Evolutionary conservation across 768 basidiomycete genomes (phyloP), one percentile per base, ranked within the genome.

Genomic region (Kwoniella bestiolae): DNA sequence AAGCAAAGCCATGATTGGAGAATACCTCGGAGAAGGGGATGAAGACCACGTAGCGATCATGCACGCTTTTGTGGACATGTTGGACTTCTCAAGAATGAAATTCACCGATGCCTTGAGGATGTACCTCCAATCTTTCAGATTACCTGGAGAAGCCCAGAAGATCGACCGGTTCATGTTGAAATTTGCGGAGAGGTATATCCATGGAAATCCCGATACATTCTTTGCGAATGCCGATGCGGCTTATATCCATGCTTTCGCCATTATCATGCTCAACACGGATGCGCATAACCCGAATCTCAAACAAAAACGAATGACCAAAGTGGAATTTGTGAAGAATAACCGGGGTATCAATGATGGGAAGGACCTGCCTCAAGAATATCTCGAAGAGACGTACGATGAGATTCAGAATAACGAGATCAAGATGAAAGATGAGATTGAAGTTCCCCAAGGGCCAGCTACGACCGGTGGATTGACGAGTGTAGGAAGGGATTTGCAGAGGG

Each of bases 91-190:
- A 46, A 87, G 89, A 65, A 82, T 88, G 59, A 83, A 86, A 18
- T 99, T 99, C 77, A 89, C 94, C 45, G 91, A 94, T 73, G 94
- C 96, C 1, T 83, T 99, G 44, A 87, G 96, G 23, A 77, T 87
- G 63, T 97, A 96, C 82, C 83, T 99, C 28, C 96, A 99, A 80
- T 87, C 92, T 3, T 98, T 98, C 86, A 91, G 96, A 52, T 86
- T 99, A 21, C 96, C 96, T 6, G 96, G 96, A 47, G 96, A 99
- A 82, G 85, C 93, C 0, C 96, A 99, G 81, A 98, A 98, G 83
- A 98, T 99, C 71, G 96, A 99, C 85, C 89, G 96, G 8, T 98
- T 87, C 83, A 94, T 99, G 92, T 87, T 98, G 60, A 99, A 99
- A 81, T 99, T 97, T 76, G 95, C 96, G 8, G 94, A 98, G 79